Evolutionary conservation across 1,284 basidiomycete species (phyloP).

Genomic region (Papiliotrema fonsecae): DNA sequence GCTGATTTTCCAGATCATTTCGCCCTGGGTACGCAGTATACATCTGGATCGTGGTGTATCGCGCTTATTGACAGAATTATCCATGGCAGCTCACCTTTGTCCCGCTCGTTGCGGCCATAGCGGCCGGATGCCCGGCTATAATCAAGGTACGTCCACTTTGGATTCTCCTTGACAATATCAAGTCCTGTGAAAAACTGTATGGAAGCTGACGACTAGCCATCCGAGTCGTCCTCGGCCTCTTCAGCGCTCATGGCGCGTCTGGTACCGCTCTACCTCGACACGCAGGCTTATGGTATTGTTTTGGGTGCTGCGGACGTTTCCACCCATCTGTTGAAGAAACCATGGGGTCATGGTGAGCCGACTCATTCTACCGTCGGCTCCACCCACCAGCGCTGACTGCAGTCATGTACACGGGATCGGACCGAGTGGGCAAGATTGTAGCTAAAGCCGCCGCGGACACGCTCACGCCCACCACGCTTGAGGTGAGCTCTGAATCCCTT

Average conservation of each 20-base stretch:
- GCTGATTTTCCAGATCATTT: slow-evolving; percentile 34
- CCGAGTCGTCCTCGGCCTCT: slow-evolving; percentile 67
- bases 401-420: slow-evolving; percentile 65
- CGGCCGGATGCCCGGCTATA: slow-evolving; percentile 69
- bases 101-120: slow-evolving; percentile 68
- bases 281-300: slow-evolving; percentile 64
- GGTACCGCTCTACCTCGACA: slow-evolving; percentile 74
- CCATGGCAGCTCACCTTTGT: slow-evolving; percentile 54
- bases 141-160: slow-evolving; percentile 55
- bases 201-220: slow-evolving; percentile 52
- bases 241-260: slow-evolving; percentile 68
- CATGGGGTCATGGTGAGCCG: slow-evolving; percentile 77
- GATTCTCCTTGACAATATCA: not conserved
- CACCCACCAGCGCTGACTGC: slow-evolving; percentile 52
- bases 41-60: not conserved
- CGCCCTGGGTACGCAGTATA: slow-evolving; percentile 33
- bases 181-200: not conserved
- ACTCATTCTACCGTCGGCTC: not conserved
- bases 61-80: slow-evolving; percentile 52
- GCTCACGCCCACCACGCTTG: slow-evolving; percentile 76
- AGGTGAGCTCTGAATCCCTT: slow-evolving; percentile 19
- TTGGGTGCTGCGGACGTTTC: slow-evolving; percentile 72
- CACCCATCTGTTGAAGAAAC: slow-evolving; percentile 69
- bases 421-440: slow-evolving; percentile 70
- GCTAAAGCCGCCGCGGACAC: slow-evolving; percentile 78